Base-by-base conservation (phyloP, 2,329 filamentous ascomycete genomes). In the Cercospora sesami region DNA sequence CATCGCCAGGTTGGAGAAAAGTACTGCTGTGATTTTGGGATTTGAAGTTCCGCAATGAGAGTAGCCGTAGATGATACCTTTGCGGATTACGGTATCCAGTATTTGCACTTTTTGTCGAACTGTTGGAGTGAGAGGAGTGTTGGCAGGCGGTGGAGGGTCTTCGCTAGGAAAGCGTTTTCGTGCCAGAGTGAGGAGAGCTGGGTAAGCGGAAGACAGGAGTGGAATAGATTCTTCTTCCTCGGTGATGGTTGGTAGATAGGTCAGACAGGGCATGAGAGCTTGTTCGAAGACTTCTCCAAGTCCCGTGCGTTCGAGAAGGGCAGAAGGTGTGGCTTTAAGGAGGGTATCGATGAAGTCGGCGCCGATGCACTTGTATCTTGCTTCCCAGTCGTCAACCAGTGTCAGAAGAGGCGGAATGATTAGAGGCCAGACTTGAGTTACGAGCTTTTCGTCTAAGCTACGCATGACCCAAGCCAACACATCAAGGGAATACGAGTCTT, bases 211-310 rank as follows among this genome's bases (percentile, higher is more conserved):
- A 5, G 78, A 75, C 1, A 97, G 84, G 3, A 97, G 80, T 1
- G 76, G 74, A 1, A 91, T 75, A 4, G 91, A 91, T 65, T 95
- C 91, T 0, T 84, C 77, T 74, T 92, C 90, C 0, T 91, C 88
- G 0, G 92, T 97, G 51, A 96, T 81, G 12, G 85, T 87, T 0
- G 94, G 94, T 5, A 97, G 83, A 73, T 89, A 91, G 7, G 90
- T 84, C n/a, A 97, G 84, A 39, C 89, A 88, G 0, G 92, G 91
- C 71, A 89, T 85, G 1, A 92, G 79, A 3, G 89, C 86, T 21
- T 92, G 86, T 74, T 90, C 86, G 69, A 94, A 90, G 28, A 94
- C 85, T 14, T 84, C 80, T 23, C 85, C 86, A 7, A 94, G 86
- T 0, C 91, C 91, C 0, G 88, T 91, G 57, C 83, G 83, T 12